A percentile compares a stretch with the other conserved stretches of the same genome.
Evolutionary conservation across 2,329 filamentous ascomycete genomes (phyloP).

Genomic region (Pseudogymnoascus sp.): DNA sequence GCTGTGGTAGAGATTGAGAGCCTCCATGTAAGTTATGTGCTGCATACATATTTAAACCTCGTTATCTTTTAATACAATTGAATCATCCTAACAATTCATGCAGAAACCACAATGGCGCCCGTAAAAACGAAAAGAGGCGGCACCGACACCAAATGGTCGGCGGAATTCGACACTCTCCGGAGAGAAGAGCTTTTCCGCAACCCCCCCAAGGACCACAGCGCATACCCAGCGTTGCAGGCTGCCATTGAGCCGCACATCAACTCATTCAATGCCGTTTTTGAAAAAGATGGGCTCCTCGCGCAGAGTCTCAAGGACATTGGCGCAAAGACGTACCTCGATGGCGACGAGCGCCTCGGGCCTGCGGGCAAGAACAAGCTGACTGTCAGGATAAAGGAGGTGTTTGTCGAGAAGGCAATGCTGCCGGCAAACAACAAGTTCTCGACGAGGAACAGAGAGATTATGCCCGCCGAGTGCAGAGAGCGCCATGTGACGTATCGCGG

Average conservation of each 20-base stretch:
- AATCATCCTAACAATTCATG: neutral
- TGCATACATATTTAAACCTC: neutral
- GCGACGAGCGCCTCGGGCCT: conserved; percentile 54
- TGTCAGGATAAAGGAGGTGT: conserved; percentile 72
- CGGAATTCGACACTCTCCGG: conserved; percentile 76
- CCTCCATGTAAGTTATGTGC: conserved; percentile 12
- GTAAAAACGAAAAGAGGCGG: conserved; percentile 32
- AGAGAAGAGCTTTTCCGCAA: conserved; percentile 84
- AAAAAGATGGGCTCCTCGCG: conserved; percentile 61
- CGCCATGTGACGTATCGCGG: conserved; percentile 87
- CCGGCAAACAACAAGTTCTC: conserved; percentile 78
- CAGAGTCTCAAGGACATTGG: conserved; percentile 83
- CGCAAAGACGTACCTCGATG: conserved; percentile 78
- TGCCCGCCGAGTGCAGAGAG: conserved; percentile 89
- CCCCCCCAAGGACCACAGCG: conserved; percentile 77
- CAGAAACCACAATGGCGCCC: conserved; percentile 14
- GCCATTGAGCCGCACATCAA: conserved; percentile 91
- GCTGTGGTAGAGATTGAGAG: conserved; percentile 3
- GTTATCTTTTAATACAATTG: neutral
- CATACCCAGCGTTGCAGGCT: conserved; percentile 77
- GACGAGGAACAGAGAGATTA: conserved; percentile 69
- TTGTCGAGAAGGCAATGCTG: conserved; percentile 72
- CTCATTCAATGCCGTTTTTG: conserved; percentile 88
- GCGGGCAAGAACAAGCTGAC: conserved; percentile 64
- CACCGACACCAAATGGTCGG: conserved; percentile 69